Conservation (phyloP, 2,329 filamentous ascomycete species). For the Exophiala bonariae region DNA sequence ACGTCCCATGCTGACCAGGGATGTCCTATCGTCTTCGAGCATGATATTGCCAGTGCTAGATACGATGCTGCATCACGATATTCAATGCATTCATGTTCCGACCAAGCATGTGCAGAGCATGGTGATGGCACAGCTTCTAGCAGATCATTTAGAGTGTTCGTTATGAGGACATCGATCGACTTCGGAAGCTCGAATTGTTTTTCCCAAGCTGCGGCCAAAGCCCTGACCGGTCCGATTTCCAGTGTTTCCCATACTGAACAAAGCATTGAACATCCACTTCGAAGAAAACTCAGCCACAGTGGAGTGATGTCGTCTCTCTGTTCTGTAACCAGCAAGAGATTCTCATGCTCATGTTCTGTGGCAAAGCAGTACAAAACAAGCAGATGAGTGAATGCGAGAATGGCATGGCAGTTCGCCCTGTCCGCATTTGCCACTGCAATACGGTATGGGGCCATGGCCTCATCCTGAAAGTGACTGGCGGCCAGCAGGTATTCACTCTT, state of each 20-base stretch:
- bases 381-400: slow-evolving; percentile 9
- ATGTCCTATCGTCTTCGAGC: background rate
- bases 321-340: slow-evolving; percentile 24
- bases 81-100: background rate
- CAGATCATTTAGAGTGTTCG: background rate
- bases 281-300: slow-evolving; percentile 28
- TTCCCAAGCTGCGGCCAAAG: slow-evolving; percentile 32
- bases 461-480: slow-evolving; percentile 23
- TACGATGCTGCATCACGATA: slow-evolving; percentile 8
- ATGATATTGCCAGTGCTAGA: slow-evolving; percentile 8
- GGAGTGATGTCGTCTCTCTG: slow-evolving; percentile 5
- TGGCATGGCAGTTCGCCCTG: slow-evolving; percentile 11
- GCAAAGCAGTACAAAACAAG: slow-evolving; percentile 26
- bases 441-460: slow-evolving; percentile 31
- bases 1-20: slow-evolving; percentile 31
- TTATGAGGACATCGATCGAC: background rate
- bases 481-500: slow-evolving; percentile 21
- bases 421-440: slow-evolving; percentile 18
- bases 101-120: background rate
- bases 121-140: background rate
- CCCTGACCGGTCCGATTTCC: slow-evolving; percentile 14
- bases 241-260: slow-evolving; percentile 25
- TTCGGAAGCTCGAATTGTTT: slow-evolving; percentile 28
- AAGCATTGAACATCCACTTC: slow-evolving; percentile 28
- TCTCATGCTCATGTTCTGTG: slow-evolving; percentile 22